A percentile compares a stretch with the other conserved stretches of the same genome.
Evolutionary conservation across 108 stramenopile genomes (phyloP).

Genomic region (Stephanodiscus triporus): DNA sequence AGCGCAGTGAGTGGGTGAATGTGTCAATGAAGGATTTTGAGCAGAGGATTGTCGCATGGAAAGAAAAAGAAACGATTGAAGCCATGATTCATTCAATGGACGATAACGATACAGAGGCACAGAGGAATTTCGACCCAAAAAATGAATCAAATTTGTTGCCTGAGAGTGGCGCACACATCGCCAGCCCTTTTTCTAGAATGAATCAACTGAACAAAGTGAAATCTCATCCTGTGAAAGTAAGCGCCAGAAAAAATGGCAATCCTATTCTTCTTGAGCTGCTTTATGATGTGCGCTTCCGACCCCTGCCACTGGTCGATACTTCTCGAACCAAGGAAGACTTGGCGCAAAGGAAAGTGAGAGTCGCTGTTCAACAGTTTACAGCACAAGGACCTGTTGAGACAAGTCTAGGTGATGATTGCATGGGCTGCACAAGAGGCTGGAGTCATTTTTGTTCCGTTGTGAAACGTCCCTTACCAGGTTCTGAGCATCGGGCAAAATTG

Average conservation of each 20-base stretch:
- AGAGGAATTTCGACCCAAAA: conserved; percentile 36
- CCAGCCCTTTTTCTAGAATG: conserved; percentile 22
- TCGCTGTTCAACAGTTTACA: conserved; percentile 68
- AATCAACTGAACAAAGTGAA: conserved; percentile 33
- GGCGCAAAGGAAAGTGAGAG: conserved; percentile 33
- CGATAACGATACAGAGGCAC: conserved; percentile 26
- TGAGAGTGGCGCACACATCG: conserved; percentile 25
- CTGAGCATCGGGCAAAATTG: conserved; percentile 69
- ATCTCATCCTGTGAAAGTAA: conserved; percentile 2
- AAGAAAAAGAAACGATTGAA: conserved; percentile 77
- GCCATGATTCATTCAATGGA: conserved; percentile 57
- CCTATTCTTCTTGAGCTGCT: conserved; percentile 68
- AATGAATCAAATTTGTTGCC: conserved; percentile 12
- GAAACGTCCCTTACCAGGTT: conserved; percentile 64
- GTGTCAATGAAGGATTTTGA: conserved; percentile 80
- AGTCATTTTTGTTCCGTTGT: conserved; percentile 81
- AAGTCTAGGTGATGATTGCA: conserved; percentile 83
- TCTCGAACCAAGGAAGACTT: conserved; percentile 48
- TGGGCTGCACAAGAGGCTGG: conserved; percentile 85
- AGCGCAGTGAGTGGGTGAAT: conserved; percentile 62
- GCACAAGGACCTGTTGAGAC: conserved; percentile 81
- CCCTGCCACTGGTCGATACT: conserved; percentile 67
- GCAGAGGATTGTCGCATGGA: conserved; percentile 75
- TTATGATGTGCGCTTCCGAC: conserved; percentile 80
- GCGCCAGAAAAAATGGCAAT: conserved; percentile 40